Base-by-base conservation (phyloP, 2,329 filamentous ascomycete genomes). In the Cladosporium phlei region DNA sequence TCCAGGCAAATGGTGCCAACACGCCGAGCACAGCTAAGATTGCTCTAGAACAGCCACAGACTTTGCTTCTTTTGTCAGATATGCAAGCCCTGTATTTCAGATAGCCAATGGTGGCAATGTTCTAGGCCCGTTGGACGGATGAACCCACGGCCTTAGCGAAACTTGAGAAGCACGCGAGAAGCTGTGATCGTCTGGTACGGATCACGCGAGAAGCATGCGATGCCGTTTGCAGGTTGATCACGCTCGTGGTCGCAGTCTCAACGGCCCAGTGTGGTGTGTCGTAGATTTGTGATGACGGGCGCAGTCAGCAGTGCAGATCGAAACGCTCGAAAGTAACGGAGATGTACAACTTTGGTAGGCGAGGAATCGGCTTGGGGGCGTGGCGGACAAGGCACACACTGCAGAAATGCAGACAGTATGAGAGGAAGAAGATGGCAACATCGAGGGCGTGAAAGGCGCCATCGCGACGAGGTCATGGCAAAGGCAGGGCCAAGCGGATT, bases 401-500 rank as follows among this genome's bases (percentile, higher is more conserved):
- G 42, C 32, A 32, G 30, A 9, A 32, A 21, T 32, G 28, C 28
- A 12, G 28, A 43, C 29, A 27, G 29, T 22, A 39, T 39, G 17
- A 25, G 37, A 43, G 42, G 24, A 32, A 29, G 32, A 6, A 20
- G 32, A 35, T 45, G 28, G 42, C 42, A 35, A 45, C 42, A 45
- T 45, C 32, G 24, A 45, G 24, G 32, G 25, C 21, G 17, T 22
- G 37, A 22, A 45, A 45, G 42, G 14, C 42, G 42, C 42, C 42
- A 45, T 45, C 42, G 42, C 42, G 7, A 32, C 30, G 32, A 45
- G 22, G 42, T 45, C 42, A 45, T 45, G n/a, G n/a, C n/a, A n/a
- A n/a, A 28, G 42, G 17, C 16, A 45, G 32, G 22, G 42, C 42
- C 42, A 45, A 45, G 42, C 39, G 33, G 40, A 29, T 45, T 45